These are phyloP conservation scores for Pichia pseudocactophila DNA, from an alignment of 805 yeast species.

Conservation along the genomic window DNA sequence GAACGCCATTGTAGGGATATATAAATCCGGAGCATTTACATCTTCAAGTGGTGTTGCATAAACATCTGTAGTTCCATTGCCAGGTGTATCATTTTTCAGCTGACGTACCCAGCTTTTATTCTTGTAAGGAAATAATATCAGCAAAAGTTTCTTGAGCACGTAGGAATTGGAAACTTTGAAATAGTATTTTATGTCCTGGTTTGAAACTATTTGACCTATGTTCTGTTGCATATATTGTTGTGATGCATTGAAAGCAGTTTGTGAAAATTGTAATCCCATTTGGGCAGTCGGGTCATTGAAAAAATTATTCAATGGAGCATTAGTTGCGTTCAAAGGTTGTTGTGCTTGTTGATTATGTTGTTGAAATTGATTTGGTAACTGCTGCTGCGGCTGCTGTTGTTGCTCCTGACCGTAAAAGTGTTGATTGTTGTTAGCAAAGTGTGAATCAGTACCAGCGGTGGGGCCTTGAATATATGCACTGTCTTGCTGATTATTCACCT, in stretches of 20 bases:
- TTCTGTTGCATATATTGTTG: constrained; percentile 73
- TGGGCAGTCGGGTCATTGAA: constrained; percentile 74
- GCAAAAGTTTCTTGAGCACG: constrained; percentile 61
- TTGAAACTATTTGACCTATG: constrained; percentile 42
- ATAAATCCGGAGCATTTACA: constrained; percentile 91
- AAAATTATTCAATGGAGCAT: constrained; percentile 31
- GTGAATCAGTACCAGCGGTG: background rate
- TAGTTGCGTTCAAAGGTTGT: constrained; percentile 8
- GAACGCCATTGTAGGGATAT: constrained; percentile 90
- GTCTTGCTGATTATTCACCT: constrained; percentile 11
- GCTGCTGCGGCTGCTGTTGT: constrained; percentile 17
- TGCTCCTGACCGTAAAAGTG: constrained; percentile 20
- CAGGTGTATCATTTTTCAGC: constrained; percentile 21
- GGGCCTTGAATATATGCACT: constrained; percentile 3
- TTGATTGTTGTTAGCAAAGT: constrained; percentile 9
- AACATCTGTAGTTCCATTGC: constrained; percentile 19
- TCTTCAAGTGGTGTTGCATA: constrained; percentile 79
- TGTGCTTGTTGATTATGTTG: constrained; percentile 11
- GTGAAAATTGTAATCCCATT: constrained; percentile 83
- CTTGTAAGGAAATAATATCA: constrained; percentile 79
- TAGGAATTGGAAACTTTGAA: constrained; percentile 88
- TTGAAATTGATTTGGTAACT: constrained; percentile 12
- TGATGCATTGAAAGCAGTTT: constrained; percentile 73
- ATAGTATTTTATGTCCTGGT: constrained; percentile 65
- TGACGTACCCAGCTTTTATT: constrained; percentile 77